Evolutionary conservation across 805 yeast species (phyloP), one percentile per base, ranked within the genome.

Genomic region (Martiniozyma abietophila): DNA sequence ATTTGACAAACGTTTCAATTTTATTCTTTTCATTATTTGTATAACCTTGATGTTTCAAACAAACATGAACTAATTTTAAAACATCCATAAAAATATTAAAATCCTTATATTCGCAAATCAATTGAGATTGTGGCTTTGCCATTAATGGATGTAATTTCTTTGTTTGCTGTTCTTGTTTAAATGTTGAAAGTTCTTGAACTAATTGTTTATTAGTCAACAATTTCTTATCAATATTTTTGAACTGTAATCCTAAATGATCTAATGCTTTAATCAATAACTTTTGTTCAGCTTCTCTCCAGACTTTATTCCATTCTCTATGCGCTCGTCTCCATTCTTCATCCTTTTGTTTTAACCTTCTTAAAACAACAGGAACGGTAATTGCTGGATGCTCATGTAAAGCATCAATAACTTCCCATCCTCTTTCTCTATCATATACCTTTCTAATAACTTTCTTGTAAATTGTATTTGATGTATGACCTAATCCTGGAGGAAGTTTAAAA

Each of bases 321-420:
- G 96, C 88, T 42, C 96, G 74, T 58, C 85, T 82, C 99, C 99
- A 92, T 59, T 92, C 98, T 59, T 92, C 97, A 54, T 92, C 97
- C 59, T 92, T 92, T 59, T 92, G 97, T 59, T 92, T 92, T 54
- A 92, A 71, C 51, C 99, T 75, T 47, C 80, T 83, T 56, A 92
- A 65, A 10, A 92, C 94, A 39, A 92, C 77, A 1, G 98, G 97
- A 23, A 92, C 92, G 0, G 98, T 94, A 34, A 88, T 76, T 2
- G 92, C 86, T 2, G 99, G 99, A 49, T 82, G 81, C 48, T 88
- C 95, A 54, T 89, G 96, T 30, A 92, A 64, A 4, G 97, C 96
- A 49, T 86, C 95, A 49, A 92, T 84, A 15, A 92, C 96, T 61
- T 92, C 97, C 50, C 82, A 82, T 1, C 97, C 97, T 54, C 94